Conservation (phyloP, 768 basidiomycete species). For the Boletus rubescentipes region DNA sequence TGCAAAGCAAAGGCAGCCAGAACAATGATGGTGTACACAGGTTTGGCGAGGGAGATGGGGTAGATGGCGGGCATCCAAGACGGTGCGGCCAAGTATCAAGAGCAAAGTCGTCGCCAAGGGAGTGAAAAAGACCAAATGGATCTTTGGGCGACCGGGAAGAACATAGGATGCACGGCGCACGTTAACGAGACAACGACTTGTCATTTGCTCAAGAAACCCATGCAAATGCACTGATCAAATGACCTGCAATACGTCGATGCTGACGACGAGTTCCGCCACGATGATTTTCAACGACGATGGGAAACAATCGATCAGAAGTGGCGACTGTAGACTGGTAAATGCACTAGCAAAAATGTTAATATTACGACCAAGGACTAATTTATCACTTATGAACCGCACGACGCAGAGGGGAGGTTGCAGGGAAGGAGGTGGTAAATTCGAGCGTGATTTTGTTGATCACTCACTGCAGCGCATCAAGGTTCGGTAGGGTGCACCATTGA, state of each 20-base stretch:
- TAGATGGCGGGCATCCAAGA: background rate
- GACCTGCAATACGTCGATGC: background rate
- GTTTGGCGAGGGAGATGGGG: background rate
- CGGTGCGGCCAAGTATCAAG: background rate
- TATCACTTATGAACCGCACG: background rate
- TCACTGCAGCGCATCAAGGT: background rate
- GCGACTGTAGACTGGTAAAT: background rate
- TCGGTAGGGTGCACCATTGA: background rate
- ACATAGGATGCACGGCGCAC: background rate
- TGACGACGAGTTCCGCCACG: background rate
- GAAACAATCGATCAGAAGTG: background rate
- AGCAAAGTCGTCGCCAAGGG: background rate
- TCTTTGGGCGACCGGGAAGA: background rate
- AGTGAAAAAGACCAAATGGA: background rate
- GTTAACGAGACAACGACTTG: background rate
- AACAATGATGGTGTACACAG: background rate
- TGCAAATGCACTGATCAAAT: background rate
- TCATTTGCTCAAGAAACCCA: background rate
- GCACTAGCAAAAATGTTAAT: slow-evolving; percentile 3
- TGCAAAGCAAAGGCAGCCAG: background rate
- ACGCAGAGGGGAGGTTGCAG: background rate
- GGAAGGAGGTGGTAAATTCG: background rate
- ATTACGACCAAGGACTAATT: background rate
- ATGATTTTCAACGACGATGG: background rate
- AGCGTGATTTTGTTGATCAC: background rate